Base-by-base conservation (phyloP, 176 grass and related monocot species). In the Thalia dealbata region DNA sequence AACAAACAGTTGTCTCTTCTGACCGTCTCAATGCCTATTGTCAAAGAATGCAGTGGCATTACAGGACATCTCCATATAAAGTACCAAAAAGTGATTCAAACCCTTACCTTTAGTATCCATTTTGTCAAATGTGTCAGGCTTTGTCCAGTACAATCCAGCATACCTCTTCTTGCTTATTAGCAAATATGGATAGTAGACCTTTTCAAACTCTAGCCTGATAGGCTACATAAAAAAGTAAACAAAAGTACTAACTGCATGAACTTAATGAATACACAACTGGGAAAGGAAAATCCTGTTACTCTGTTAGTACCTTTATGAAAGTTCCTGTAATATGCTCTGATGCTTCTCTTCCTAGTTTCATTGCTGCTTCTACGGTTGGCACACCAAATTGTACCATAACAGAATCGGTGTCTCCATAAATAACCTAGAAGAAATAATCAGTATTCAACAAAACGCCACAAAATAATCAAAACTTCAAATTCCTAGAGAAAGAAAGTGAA, bases 81-180 rank as follows among this genome's bases (percentile, higher is more conserved):
- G 25, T 21, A 76, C 25, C 68, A 38, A 24, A 27, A 78, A 21
- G 64, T n/a, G 46, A 16, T 26, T 43, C 52, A 52, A 29, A 13
- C 76, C 55, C 67, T 81, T 84, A 97, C 93, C 93, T 87, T 97
- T 97, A 23, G 93, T 88, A 70, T 97, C 93, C 93, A 97, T 97
- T 87, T 97, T 97, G 79, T 97, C 93, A 88, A 92, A 92, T 75
- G 90, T 92, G 59, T 88, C 89, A 78, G 93, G 81, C 82, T 97
- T 97, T 68, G 93, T 82, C 93, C 93, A 97, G 75, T 92, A 97
- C 76, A 97, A 92, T 62, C 93, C 93, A 72, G 93, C 93, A 84
- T 97, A 97, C 92, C 93, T 92, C 89, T 97, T 92, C 87, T 97
- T 97, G 87, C 93, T 97, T 77, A 97, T 97, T 78, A 97, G 75